Evolutionary conservation across 1,284 basidiomycete genomes (phyloP).

Genomic region (Leccinum griseonigrum): DNA sequence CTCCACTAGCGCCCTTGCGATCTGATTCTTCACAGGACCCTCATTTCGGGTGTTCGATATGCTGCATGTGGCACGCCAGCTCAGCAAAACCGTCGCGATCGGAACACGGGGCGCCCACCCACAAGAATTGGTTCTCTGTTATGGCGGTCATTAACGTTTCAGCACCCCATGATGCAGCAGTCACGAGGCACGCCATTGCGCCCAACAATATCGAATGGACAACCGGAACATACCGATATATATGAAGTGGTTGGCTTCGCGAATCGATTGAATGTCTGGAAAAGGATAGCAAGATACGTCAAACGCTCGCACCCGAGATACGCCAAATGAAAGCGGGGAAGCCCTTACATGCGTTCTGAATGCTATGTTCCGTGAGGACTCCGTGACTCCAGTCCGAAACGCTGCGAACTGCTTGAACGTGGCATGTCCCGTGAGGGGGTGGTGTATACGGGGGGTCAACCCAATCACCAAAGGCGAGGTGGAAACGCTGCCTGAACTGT

Average conservation of each 20-base stretch:
- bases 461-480: slow-evolving; percentile 34
- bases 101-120: slow-evolving; percentile 32
- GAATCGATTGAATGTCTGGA: slow-evolving; percentile 77
- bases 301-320: slow-evolving; percentile 6
- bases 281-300: background rate
- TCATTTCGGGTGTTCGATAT: slow-evolving; percentile 72
- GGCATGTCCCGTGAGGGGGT: slow-evolving; percentile 49
- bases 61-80: slow-evolving; percentile 37
- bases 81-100: slow-evolving; percentile 11
- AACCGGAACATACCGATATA: slow-evolving; percentile 70
- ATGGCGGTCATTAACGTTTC: background rate
- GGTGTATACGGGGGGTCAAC: slow-evolving; percentile 41
- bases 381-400: slow-evolving; percentile 93
- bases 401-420: slow-evolving; percentile 78
- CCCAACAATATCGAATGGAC: slow-evolving; percentile 6
- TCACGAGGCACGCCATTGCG: slow-evolving; percentile 12
- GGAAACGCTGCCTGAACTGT: slow-evolving; percentile 61
- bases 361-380: slow-evolving; percentile 79
- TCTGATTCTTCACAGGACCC: slow-evolving; percentile 75
- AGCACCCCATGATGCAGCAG: background rate
- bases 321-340: background rate
- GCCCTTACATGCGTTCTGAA: slow-evolving; percentile 76
- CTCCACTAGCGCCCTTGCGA: slow-evolving; percentile 79
- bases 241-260: slow-evolving; percentile 82
- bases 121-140: slow-evolving; percentile 94